Conservation (phyloP, 768 basidiomycete species). For the Vararia minispora region DNA sequence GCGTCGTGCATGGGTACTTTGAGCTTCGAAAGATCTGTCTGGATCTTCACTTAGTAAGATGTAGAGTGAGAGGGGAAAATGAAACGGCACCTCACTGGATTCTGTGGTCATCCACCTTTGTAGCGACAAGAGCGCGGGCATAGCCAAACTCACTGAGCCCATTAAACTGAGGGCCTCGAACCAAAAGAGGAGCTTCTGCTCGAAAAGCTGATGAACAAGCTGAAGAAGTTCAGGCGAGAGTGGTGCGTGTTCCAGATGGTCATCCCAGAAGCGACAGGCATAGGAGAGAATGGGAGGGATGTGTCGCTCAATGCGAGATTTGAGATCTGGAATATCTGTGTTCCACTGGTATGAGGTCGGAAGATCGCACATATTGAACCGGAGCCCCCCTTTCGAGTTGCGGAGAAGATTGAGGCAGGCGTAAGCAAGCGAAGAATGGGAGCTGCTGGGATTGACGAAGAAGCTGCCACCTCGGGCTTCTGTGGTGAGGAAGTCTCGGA, state of each 20-base stretch:
- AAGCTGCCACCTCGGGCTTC: neutral
- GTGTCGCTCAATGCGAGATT: neutral
- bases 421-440: neutral
- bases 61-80: neutral
- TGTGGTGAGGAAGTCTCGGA: neutral
- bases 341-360: neutral
- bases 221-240: neutral
- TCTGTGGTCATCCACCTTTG: neutral
- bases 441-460: neutral
- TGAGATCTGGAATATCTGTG: neutral
- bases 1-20: neutral
- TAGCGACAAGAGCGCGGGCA: neutral
- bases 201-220: neutral
- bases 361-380: neutral
- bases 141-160: neutral
- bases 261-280: neutral
- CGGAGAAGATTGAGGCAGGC: neutral
- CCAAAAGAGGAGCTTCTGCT: neutral
- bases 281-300: neutral
- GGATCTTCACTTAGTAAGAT: neutral
- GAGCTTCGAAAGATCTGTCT: neutral
- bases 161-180: neutral
- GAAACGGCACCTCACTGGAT: neutral
- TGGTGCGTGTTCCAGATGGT: neutral
- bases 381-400: no score